Percentiles rank a stretch among this genome's conserved stretches.
Evolutionary conservation across 2,329 filamentous ascomycete genomes (phyloP).

Genomic region (Diaporthe sp.): DNA sequence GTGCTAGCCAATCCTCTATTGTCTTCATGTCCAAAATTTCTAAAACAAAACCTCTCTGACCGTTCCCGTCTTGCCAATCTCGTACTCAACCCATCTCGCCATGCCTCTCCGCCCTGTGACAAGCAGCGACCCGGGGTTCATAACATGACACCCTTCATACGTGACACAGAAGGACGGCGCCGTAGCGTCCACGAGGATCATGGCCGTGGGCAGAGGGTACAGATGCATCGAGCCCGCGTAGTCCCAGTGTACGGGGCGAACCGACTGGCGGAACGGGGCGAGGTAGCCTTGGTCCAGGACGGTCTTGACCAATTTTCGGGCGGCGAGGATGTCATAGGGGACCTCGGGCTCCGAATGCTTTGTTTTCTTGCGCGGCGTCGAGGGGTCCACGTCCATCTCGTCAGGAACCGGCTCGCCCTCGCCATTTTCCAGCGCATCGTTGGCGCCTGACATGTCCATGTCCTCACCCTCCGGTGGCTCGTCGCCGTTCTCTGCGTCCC

Average conservation of each 20-base stretch:
- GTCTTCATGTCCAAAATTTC: background rate
- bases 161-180: slow-evolving; percentile 87
- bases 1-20: too few relatives aligned
- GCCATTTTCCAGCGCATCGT: slow-evolving; percentile 42
- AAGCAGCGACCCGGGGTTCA: slow-evolving; percentile 89
- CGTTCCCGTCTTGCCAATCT: slow-evolving; percentile 73
- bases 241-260: slow-evolving; percentile 92
- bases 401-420: slow-evolving; percentile 47
- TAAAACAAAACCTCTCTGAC: slow-evolving; percentile 74
- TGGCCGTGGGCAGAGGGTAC: slow-evolving; percentile 88
- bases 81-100: slow-evolving; percentile 91
- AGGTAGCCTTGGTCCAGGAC: slow-evolving; percentile 91
- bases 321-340: slow-evolving; percentile 68
- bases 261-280: slow-evolving; percentile 84
- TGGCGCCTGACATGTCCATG: slow-evolving; percentile 51
- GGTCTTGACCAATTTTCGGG: slow-evolving; percentile 88
- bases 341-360: slow-evolving; percentile 44
- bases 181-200: slow-evolving; percentile 87
- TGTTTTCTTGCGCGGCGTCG: slow-evolving; percentile 41
- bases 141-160: slow-evolving; percentile 95
- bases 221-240: slow-evolving; percentile 81
- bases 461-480: slow-evolving; percentile 44
- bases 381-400: slow-evolving; percentile 58
- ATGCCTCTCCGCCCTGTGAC: slow-evolving; percentile 77
- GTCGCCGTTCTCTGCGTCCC: slow-evolving; percentile 47